Base-by-base conservation (phyloP, 2,329 filamentous ascomycete species). In the Trichophyton rubrum region DNA sequence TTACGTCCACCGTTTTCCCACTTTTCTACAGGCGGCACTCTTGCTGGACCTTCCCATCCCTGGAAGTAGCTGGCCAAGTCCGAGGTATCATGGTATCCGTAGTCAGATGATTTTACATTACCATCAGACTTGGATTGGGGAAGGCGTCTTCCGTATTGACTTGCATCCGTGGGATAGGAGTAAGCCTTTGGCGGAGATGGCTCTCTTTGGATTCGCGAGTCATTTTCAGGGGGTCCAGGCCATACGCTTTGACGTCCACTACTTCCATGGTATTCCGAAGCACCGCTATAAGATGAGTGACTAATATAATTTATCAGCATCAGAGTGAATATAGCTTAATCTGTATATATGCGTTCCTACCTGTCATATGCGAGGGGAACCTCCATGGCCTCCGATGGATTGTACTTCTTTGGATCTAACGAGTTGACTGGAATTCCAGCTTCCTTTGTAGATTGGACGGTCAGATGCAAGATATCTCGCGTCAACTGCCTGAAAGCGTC, bases 301-400 rank as follows among this genome's bases (percentile, higher is more conserved):
- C 67, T 67, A 59, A 49, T 15, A 24, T 9, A 27, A 24, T 43
- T 11, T 3, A 55, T 55, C 15, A 55, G 27, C 17, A 35, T 35
- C 20, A 43, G 11, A 43, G 15, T 6, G 15, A 4, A 43, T 41
- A 43, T 9, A 3, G 38, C 24, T 41, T 2, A 45, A 64, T 62
- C 63, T 66, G 59, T 55, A 13, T 47, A 5, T 24, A n/a, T 27
- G 20, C 22, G 1, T 13, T 17, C 15, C 68, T 66, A 71, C 70
- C 66, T 67, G 7, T 66, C 65, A 58, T 66, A 65, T 61, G 70
- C 66, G 59, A 71, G 66, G 51, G 70, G 68, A 13, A 71, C 67
- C 55, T 70, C 66, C 60, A 65, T 65, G 8, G 64, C 64, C 15
- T 27, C 60, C 61, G 66, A 64, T 22, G 59, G 65, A 43, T 65